Evolutionary conservation across 2,329 filamentous ascomycete genomes (phyloP), one percentile per base, ranked within the genome.

Genomic region (Venturia effusa): DNA sequence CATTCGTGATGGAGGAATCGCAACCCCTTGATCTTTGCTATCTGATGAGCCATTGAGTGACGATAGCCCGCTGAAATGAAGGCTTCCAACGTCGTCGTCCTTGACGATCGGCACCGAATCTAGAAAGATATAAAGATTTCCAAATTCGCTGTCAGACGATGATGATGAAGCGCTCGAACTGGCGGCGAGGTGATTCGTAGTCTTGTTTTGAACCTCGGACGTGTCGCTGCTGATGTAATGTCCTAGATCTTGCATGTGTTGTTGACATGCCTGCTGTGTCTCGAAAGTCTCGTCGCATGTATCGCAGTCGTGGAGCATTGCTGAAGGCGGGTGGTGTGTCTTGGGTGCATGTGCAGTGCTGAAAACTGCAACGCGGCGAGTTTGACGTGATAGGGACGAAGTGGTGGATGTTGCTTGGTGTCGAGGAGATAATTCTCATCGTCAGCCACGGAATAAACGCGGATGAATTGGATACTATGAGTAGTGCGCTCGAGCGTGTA

Each of bases 251-350:
- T 19, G 51, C 51, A 57, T 57, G 51, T 57, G 51, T 32, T 34
- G 15, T 34, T 34, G 51, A 11, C 15, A n/a, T 27, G 17, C 15
- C 19, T 34, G 15, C 19, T 57, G 27, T 27, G 6, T 19, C 7
- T 37, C 30, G 30, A 57, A 57, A 34, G 30, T 34, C 15, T 32
- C 51, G 19, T 57, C 51, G 51, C 51, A 57, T 19, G 30, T 57
- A n/a, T 57, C 51, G 51, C 51, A 57, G 15, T 57, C 51, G 19
- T 57, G 51, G 34, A 57, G 22, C 51, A 57, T 57, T 34, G 51
- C 5, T n/a, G 30, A 32, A 37, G 51, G 27, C 30, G 30, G 15
- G 19, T 13, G 15, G 19, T 32, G 51, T 34, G 15, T 7, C 0
- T 34, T 32, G 1, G 5, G 7, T 19, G 45, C 17, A 11, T 13